Evolutionary conservation across 208 protist species (phyloP), one percentile per base, ranked within the genome.

Genomic region (Entamoeba histolytica): DNA sequence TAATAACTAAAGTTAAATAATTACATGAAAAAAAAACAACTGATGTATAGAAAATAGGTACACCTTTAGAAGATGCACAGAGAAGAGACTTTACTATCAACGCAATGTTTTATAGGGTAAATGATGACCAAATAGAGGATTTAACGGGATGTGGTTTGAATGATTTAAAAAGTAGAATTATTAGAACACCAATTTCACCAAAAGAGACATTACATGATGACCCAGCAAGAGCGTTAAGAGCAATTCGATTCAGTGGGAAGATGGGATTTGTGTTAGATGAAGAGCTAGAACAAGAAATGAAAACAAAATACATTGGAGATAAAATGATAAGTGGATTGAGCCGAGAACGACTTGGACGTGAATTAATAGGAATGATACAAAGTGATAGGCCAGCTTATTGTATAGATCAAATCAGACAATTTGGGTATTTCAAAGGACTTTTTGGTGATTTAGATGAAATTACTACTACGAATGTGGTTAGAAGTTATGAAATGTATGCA

Each of bases 21-120:
- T 44, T 95, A 3, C 93, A 95, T 4, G 95, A 97, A 44, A 97
- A 95, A 15, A 96, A 98, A 91, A 99, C 99, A 49, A 98, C 98
- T 7, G 91, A 17, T 15, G 5, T 23, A 31, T 92, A 96, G n/a
- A 57, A 91, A 93, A 49, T 96, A 31, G 97, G 97, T 39, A 97
- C 97, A 49, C 93, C 97, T 28, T 0, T 91, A 23, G 96, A 99
- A 93, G 98, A 99, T 95, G 98, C 98, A 5, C 92, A 96, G 35
- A 95, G 98, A 35, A 96, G 98, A 49, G 98, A 99, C 95, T 98
- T 99, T 93, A 99, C 98, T 28, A 97, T 99, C 55, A 99, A 99
- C 95, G 95, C 98, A 28, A 96, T 99, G 12, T 99, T 99, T 94
- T 99, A 98, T 94, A 99, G 99, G 94, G 95, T 99, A 19, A 96